phyloP scores from a whole-genome alignment of 176 grass and related monocot species.

The Saccharum spontaneum region DNA sequence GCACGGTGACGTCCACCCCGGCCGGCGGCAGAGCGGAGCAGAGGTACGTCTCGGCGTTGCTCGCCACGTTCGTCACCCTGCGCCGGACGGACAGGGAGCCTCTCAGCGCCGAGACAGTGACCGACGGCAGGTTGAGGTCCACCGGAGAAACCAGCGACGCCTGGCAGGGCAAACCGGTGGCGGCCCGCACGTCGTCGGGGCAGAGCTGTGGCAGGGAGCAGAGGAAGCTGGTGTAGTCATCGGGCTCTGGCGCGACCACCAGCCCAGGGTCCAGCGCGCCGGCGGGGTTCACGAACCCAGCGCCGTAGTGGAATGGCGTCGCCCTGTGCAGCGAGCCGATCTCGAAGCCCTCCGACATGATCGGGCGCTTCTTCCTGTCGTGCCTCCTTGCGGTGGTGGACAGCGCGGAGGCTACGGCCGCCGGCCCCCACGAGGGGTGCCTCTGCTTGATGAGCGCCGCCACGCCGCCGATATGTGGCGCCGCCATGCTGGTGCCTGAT shows the following conservation, averaged over 20 bases:
- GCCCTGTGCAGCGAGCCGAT: slow-evolving; percentile 28
- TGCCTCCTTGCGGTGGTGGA: slow-evolving; percentile 48
- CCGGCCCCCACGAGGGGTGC: slow-evolving; percentile 46
- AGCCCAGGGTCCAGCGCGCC: slow-evolving; percentile 49
- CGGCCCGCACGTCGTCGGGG: background rate
- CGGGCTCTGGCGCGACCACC: slow-evolving; percentile 39
- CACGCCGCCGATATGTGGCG: slow-evolving; percentile 56
- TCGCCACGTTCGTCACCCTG: slow-evolving; percentile 43
- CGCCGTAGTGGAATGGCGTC: slow-evolving; percentile 60
- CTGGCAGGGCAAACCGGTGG: slow-evolving; percentile 38
- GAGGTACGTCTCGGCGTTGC: slow-evolving; percentile 50
- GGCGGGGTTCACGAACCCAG: slow-evolving; percentile 48
- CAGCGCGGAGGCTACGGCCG: slow-evolving; percentile 51
- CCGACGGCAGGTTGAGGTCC: slow-evolving; percentile 66
- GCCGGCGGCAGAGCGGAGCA: slow-evolving; percentile 28
- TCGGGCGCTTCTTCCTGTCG: slow-evolving; percentile 10
- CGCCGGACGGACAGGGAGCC: slow-evolving; percentile 35
- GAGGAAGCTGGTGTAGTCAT: slow-evolving; percentile 55
- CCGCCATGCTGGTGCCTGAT: slow-evolving; percentile 75
- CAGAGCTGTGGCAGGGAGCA: slow-evolving; percentile 49
- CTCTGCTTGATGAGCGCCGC: slow-evolving; percentile 51
- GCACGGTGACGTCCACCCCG: slow-evolving; percentile 36
- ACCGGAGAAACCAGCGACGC: background rate
- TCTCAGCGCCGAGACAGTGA: slow-evolving; percentile 50
- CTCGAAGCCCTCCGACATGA: slow-evolving; percentile 47